A percentile compares a stretch with the other conserved stretches of the same genome.
phyloP scores from a whole-genome alignment of 106 monocot species.

The Acorus calamus region DNA sequence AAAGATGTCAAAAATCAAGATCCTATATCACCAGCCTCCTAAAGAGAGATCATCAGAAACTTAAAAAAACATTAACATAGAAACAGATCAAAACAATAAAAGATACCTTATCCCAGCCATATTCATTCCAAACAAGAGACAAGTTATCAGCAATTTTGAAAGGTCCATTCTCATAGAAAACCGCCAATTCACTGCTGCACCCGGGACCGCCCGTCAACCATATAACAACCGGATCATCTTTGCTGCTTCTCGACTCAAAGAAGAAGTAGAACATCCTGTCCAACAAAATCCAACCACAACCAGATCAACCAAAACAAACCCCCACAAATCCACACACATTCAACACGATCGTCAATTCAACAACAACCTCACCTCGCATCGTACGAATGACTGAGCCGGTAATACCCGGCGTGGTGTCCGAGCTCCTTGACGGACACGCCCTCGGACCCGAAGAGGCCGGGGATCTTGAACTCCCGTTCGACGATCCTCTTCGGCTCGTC shows the following conservation, averaged over 20 bases:
- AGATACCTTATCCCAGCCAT: slow-evolving; percentile 80
- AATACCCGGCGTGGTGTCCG: slow-evolving; percentile 80
- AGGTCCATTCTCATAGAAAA: slow-evolving; percentile 78
- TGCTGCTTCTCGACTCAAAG: slow-evolving; percentile 61
- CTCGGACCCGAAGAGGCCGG: slow-evolving; percentile 3
- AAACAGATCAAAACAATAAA: neutral
- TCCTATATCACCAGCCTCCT: too few relatives aligned
- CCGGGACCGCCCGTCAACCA: slow-evolving; percentile 90
- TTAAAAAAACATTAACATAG: neutral
- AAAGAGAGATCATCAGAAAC: neutral
- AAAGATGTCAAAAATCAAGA: too few relatives aligned
- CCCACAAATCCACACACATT: neutral
- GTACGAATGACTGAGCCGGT: slow-evolving; percentile 43
- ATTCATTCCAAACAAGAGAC: slow-evolving; percentile 59
- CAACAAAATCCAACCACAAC: neutral
- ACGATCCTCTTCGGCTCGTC: slow-evolving; percentile 26
- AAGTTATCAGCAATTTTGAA: slow-evolving; percentile 45
- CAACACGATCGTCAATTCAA: too few relatives aligned
- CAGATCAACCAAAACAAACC: neutral
- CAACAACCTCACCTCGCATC: slow-evolving; percentile 47
- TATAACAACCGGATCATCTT: slow-evolving; percentile 70
- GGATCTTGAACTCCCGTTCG: slow-evolving; percentile 33
- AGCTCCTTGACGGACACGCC: slow-evolving; percentile 37
- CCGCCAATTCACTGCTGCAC: slow-evolving; percentile 71
- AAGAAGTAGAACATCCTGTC: slow-evolving; percentile 75